These are phyloP conservation scores for Hypoxylon fragiforme DNA, from an alignment of 495 filamentous ascomycete genomes.

Conservation along the genomic window DNA sequence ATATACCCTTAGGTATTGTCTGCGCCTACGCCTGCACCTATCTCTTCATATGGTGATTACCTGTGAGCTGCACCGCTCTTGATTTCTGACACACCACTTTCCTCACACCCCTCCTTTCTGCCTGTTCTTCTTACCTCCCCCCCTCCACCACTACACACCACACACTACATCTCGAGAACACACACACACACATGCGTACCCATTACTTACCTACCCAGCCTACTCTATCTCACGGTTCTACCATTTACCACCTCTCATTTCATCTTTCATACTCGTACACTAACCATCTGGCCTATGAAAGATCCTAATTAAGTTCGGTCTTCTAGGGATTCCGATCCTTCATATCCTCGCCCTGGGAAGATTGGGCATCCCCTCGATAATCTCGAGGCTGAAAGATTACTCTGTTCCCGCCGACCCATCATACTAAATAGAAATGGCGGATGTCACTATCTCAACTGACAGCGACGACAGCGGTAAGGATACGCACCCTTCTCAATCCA, in stretches of 20 bases:
- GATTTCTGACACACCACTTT: constrained; percentile 18
- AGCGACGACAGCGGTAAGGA: constrained; percentile 15
- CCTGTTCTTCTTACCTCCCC: neutral
- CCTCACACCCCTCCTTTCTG: constrained; percentile 4
- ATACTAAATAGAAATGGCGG: constrained; percentile 13
- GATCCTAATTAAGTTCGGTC: constrained; percentile 1
- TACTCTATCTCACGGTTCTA: constrained; percentile 11
- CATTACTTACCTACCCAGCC: too few relatives aligned
- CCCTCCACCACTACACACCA: constrained; percentile 24
- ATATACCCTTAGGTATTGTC: too few relatives aligned
- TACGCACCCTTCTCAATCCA: neutral
- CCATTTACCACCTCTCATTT: too few relatives aligned
- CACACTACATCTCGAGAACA: too few relatives aligned
- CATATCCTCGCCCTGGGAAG: neutral
- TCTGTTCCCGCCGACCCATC: neutral
- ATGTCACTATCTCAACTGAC: neutral
- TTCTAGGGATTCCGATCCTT: neutral
- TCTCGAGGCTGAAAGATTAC: constrained; percentile 8
- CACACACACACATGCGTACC: too few relatives aligned
- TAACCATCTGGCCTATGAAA: constrained; percentile 3
- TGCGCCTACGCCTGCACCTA: too few relatives aligned
- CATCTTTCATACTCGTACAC: too few relatives aligned
- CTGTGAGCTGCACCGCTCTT: neutral
- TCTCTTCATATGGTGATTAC: neutral
- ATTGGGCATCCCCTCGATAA: constrained; percentile 1